Conservation (phyloP, 1,284 basidiomycete genomes). For the Ceraceosorus guamensis region DNA sequence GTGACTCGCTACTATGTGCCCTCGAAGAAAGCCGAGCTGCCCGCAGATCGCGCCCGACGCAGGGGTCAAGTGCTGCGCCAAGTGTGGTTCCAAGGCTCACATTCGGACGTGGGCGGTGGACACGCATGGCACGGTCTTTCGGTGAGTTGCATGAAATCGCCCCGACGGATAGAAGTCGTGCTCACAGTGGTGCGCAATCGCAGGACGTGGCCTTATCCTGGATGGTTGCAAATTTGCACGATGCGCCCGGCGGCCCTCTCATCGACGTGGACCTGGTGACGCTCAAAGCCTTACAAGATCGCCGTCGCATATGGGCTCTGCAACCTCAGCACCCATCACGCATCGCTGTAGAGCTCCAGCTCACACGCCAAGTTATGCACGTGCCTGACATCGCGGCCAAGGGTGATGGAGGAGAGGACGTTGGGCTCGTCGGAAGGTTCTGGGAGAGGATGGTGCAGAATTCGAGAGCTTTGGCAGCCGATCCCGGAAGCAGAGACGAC, state of each 20-base stretch:
- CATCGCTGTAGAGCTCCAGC: background rate
- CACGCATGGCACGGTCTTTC: constrained; percentile 35
- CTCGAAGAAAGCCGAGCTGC: background rate
- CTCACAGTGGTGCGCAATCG: background rate
- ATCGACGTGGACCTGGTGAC: constrained; percentile 22
- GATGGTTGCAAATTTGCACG: constrained; percentile 37
- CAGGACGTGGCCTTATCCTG: constrained; percentile 36
- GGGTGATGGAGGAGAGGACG: background rate
- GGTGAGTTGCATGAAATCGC: background rate
- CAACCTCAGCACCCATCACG: constrained; percentile 24
- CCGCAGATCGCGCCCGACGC: background rate
- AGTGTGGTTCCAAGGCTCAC: constrained; percentile 42
- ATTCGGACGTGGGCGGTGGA: constrained; percentile 42
- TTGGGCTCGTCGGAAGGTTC: background rate
- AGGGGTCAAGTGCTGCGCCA: constrained; percentile 15
- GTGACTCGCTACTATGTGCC: constrained; percentile 36
- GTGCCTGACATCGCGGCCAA: background rate
- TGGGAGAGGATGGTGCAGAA: background rate
- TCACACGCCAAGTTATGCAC: background rate
- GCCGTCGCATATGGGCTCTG: constrained; percentile 19
- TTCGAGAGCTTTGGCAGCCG: constrained; percentile 14
- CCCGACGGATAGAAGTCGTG: background rate
- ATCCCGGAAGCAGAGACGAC: no score
- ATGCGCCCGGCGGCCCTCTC: constrained; percentile 22
- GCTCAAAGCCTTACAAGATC: constrained; percentile 19